Evolutionary conservation across 2,329 filamentous ascomycete genomes (phyloP).

Genomic region (Talaromyces sp.): DNA sequence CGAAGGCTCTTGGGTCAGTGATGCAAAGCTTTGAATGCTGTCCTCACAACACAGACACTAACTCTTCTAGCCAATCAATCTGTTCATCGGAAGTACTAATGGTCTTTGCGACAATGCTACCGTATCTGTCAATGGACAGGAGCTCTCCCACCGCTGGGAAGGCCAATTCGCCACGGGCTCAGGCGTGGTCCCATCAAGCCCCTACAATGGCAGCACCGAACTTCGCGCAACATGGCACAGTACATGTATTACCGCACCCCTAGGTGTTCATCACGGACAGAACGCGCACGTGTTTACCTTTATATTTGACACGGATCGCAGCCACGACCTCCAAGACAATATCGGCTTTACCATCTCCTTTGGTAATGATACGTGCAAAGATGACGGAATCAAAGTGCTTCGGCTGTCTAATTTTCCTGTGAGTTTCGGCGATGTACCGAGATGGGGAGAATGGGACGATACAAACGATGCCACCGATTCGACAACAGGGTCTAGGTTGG

Average conservation of each 20-base stretch:
- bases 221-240: constrained; percentile 27
- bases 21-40: neutral
- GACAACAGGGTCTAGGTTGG: neutral
- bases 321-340: constrained; percentile 21
- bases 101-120: constrained; percentile 26
- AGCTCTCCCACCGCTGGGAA: constrained; percentile 26
- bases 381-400: constrained; percentile 26
- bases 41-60: neutral
- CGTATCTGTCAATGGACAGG: constrained; percentile 29
- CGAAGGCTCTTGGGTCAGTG: constrained; percentile 21
- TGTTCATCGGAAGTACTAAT: constrained; percentile 26
- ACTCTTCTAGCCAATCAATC: constrained; percentile 27
- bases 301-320: constrained; percentile 24
- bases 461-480: constrained; percentile 17
- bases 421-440: constrained; percentile 20
- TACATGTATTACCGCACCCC: constrained; percentile 27
- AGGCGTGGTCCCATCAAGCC: constrained; percentile 24
- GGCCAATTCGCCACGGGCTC: constrained; percentile 25
- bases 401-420: constrained; percentile 27
- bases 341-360: constrained; percentile 36
- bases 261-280: constrained; percentile 19
- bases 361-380: constrained; percentile 28
- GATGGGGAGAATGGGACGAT: constrained; percentile 25
- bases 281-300: constrained; percentile 30
- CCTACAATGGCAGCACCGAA: constrained; percentile 20